These are phyloP conservation scores for Schoenoplectus triqueter DNA, from an alignment of 202 grass and related monocot genomes.

Conservation along the genomic window DNA sequence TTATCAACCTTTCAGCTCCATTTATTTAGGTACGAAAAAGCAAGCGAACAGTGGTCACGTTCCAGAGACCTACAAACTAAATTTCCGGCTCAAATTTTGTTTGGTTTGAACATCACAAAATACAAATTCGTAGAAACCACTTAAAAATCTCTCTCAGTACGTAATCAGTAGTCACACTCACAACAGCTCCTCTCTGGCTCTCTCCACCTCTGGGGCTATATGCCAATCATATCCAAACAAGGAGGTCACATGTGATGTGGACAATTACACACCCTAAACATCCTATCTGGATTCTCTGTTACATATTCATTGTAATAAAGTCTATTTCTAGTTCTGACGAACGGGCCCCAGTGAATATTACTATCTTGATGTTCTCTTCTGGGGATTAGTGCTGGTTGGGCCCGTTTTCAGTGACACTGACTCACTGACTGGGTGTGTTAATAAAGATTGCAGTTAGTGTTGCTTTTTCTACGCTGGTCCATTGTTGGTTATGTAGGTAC, in stretches of 20 bases:
- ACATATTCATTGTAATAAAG: neutral
- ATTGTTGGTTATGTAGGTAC: conserved; percentile 24
- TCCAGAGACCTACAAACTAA: too few species aligned
- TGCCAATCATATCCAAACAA: neutral
- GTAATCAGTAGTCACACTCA: neutral
- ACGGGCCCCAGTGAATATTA: neutral
- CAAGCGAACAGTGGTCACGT: too few species aligned
- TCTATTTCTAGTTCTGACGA: neutral
- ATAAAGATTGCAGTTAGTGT: neutral
- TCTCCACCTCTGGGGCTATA: neutral
- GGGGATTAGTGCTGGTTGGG: neutral
- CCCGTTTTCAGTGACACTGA: neutral
- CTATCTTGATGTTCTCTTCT: neutral
- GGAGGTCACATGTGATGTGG: neutral
- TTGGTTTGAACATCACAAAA: neutral
- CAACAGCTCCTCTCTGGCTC: neutral
- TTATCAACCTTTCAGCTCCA: too few species aligned
- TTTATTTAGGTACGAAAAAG: too few species aligned
- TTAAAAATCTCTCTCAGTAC: neutral
- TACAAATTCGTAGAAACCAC: neutral
- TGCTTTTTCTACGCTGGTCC: conserved; percentile 8
- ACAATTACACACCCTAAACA: neutral
- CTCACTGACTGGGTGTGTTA: neutral
- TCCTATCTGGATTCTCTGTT: neutral
- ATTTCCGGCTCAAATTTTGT: too few species aligned